Conservation (phyloP, 2,329 filamentous ascomycete genomes). For the Cladosporium phlei region DNA sequence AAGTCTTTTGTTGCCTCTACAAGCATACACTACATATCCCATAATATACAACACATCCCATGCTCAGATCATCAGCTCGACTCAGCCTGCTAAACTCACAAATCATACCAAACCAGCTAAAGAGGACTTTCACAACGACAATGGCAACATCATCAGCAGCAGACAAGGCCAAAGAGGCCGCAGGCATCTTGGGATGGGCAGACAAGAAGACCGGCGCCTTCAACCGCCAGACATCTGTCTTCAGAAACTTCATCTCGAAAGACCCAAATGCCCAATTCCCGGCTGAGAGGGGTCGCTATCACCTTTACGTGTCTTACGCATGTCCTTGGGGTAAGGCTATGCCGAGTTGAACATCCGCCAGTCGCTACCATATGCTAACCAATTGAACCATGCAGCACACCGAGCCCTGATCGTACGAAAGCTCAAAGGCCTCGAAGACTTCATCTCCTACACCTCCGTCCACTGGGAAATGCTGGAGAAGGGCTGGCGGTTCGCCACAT, state of each 20-base stretch:
- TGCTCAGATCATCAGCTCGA: constrained; percentile 6
- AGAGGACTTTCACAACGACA: neutral
- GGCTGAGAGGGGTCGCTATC: constrained; percentile 83
- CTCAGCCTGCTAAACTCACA: neutral
- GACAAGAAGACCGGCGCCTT: constrained; percentile 79
- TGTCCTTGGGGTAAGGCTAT: constrained; percentile 70
- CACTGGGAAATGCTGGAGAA: constrained; percentile 81
- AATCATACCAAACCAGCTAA: neutral
- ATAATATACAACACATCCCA: neutral
- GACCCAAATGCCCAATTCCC: constrained; percentile 70
- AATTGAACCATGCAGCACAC: constrained; percentile 60
- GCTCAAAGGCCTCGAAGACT: constrained; percentile 85
- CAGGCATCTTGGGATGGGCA: constrained; percentile 8
- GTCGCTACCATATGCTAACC: neutral
- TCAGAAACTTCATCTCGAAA: constrained; percentile 73
- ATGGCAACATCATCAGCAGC: constrained; percentile 4
- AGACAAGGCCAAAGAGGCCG: constrained; percentile 6
- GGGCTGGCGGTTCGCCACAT: constrained; percentile 77
- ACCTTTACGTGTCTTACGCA: constrained; percentile 90
- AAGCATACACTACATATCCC: no score
- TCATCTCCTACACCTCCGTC: constrained; percentile 74
- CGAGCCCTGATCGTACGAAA: constrained; percentile 81
- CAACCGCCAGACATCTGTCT: constrained; percentile 79
- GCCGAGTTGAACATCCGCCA: neutral
- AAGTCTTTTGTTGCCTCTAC: no score